Evolutionary conservation across 768 basidiomycete species (phyloP).

Genomic region (Asterophora lycoperdoides): DNA sequence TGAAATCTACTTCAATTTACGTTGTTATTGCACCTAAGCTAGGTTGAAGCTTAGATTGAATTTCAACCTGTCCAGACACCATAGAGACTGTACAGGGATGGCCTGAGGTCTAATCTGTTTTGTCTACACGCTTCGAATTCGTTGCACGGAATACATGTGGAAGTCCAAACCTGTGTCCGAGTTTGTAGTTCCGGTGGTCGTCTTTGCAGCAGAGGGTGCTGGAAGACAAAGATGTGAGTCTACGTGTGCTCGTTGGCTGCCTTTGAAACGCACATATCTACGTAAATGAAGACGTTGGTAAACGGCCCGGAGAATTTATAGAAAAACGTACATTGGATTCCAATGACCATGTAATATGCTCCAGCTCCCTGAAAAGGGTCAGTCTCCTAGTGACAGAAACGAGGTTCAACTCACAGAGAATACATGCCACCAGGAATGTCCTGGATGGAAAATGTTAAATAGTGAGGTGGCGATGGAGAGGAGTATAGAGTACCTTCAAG

Average conservation of each 20-base stretch:
- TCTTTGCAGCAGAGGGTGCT: slow-evolving; percentile 60
- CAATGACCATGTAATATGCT: slow-evolving; percentile 48
- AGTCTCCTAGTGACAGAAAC: not conserved
- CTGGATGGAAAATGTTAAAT: slow-evolving; percentile 25
- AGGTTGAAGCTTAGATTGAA: no score
- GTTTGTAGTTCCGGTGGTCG: slow-evolving; percentile 43
- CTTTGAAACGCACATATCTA: slow-evolving; percentile 40
- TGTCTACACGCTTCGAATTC: no score
- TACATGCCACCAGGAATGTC: slow-evolving; percentile 76
- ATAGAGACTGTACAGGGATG: no score
- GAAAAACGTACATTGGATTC: slow-evolving; percentile 43
- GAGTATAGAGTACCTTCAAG: slow-evolving; percentile 47
- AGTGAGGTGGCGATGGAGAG: not conserved
- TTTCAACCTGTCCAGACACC: no score
- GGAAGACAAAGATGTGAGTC: slow-evolving; percentile 4
- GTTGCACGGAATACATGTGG: slow-evolving; percentile 40
- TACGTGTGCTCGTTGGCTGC: slow-evolving; percentile 2
- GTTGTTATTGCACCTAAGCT: no score
- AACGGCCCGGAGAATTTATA: not conserved
- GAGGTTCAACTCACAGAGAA: slow-evolving; percentile 43
- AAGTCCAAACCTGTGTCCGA: slow-evolving; percentile 40
- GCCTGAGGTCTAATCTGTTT: no score
- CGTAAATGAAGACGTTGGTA: slow-evolving; percentile 5
- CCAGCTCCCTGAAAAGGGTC: slow-evolving; percentile 37
- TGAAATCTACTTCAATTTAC: no score